Base-by-base conservation (phyloP, 768 basidiomycete species). In the Leccinum pellstonianum region DNA sequence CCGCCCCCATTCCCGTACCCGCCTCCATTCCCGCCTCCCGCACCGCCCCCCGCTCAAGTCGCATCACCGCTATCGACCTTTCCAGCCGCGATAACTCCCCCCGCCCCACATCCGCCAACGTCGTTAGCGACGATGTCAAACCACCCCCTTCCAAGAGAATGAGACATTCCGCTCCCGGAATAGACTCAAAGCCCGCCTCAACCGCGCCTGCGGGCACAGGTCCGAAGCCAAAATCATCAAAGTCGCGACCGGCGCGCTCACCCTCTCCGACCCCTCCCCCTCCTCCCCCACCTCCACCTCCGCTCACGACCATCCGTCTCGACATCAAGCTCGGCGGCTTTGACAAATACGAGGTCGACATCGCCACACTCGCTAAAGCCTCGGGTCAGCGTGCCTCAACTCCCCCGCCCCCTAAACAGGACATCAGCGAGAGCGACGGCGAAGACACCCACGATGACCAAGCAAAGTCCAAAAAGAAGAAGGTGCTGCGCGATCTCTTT, bases 331-430 rank as follows among this genome's bases (percentile, higher is more conserved):
- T 93, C 3, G 90, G 88, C 4, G 90, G 90, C 0, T 88, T 87
- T 1, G 80, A 82, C 1, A 85, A 87, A 64, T 92, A 91, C 70
- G 87, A 88, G 58, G 85, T 91, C 50, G 85, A 91, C 65, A 81
- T 91, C 59, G 65, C 81, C 7, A 64, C 71, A 21, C 74, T 84
- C 33, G 80, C 88, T 29, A 85, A 86, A 63, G 81, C 78, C 9
- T 83, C 85, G 1, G 89, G 89, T 7, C 90, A 90, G 72, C 78
- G 86, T 14, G 77, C 78, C 1, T 75, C 82, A 1, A 87, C 87
- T 0, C 88, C 87, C 3, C 73, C 77, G 0, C 76, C 75, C 27
- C 76, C 76, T 49, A 80, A 79, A 60, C 75, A 68, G 29, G 83
- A 85, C 64, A 79, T 80, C 17, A 84, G 81, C 65, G 86, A 86